Evolutionary conservation across 2,329 filamentous ascomycete species (phyloP), one percentile per base, ranked within the genome.

Genomic region (Thielaviopsis populi): DNA sequence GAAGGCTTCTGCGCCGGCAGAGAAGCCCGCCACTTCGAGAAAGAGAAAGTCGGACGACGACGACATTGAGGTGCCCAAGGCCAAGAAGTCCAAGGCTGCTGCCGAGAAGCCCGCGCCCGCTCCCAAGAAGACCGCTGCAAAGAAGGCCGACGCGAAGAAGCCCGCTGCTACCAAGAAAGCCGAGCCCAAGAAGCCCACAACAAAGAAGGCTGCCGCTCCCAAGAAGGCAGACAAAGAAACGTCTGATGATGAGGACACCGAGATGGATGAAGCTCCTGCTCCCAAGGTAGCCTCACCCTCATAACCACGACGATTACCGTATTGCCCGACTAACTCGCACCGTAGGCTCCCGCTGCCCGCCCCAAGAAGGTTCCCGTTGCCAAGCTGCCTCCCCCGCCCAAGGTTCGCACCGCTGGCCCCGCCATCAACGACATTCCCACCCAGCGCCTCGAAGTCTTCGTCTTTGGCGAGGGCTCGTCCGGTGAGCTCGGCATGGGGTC

Each of bases 401-500:
- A 62, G 46, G 62, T 66, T n/a, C 61, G 62, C 33, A 64, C 63
- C 41, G 62, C 84, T 67, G 85, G 89, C 71, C 86, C 87, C 73
- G 83, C 82, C 71, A 83, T 91, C 70, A 91, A 90, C 72, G 72
- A 80, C 27, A 77, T 80, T 17, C 87, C 87, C 3, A 82, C 78
- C 0, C 74, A 83, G 68, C 76, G 78, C 30, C 79, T 94, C 65
- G 84, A 91, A 70, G 77, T 94, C 66, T 92, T 85, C 70, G 87
- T 91, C 62, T 92, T 89, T 69, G 89, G 89, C 62, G 87, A 90
- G 72, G 89, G 88, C 43, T 82, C 82, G 67, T 85, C 84, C n/a
- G 89, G 89, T 68, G 89, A 95, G 75, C 85, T 95, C 54, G 89
- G 89, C 43, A 81, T 95, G 19, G 89, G 89, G 58, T 83, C 80